These are phyloP conservation scores for Aureobasidium sp. DNA, from an alignment of 2,329 filamentous ascomycete genomes.

Conservation along the genomic window DNA sequence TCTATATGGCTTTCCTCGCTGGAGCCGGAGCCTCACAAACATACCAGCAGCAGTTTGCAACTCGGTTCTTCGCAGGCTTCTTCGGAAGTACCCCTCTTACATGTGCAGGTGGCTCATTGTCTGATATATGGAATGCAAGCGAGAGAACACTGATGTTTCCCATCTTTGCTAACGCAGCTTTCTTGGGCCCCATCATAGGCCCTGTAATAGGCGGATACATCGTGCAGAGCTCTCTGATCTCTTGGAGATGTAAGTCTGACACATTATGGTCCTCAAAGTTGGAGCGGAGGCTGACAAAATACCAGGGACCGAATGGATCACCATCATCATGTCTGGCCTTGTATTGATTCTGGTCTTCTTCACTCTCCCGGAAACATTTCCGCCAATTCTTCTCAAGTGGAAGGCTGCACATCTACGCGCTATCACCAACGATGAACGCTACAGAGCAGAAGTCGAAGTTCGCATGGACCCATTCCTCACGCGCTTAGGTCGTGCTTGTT, in stretches of 20 bases:
- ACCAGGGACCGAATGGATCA: conserved; percentile 34
- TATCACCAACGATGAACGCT: conserved; percentile 37
- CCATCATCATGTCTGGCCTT: conserved; percentile 22
- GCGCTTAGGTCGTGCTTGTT: conserved; percentile 32
- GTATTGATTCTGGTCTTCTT: conserved; percentile 27
- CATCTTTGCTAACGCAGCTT: conserved; percentile 41
- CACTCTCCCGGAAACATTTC: conserved; percentile 45
- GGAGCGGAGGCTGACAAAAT: too few species aligned
- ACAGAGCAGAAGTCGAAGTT: conserved; percentile 42
- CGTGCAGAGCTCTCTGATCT: conserved; percentile 29
- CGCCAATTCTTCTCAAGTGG: conserved; percentile 31
- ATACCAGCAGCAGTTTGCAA: conserved; percentile 41
- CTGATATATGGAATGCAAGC: conserved; percentile 42
- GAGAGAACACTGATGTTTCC: conserved; percentile 47
- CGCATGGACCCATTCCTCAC: conserved; percentile 32
- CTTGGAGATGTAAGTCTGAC: conserved; percentile 37
- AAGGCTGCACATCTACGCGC: conserved; percentile 27
- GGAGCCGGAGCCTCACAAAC: conserved; percentile 42
- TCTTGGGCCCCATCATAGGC: conserved; percentile 35
- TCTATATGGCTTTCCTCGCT: conserved; percentile 45
- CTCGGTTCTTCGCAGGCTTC: conserved; percentile 45
- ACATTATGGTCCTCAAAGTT: conserved; percentile 25
- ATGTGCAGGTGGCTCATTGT: conserved; percentile 41
- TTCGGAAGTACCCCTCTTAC: conserved; percentile 41
- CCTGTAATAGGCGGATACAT: conserved; percentile 43